These are phyloP conservation scores for Hemisphaericaspora nanyangensis DNA, from an alignment of 805 yeast genomes.

Conservation along the genomic window DNA sequence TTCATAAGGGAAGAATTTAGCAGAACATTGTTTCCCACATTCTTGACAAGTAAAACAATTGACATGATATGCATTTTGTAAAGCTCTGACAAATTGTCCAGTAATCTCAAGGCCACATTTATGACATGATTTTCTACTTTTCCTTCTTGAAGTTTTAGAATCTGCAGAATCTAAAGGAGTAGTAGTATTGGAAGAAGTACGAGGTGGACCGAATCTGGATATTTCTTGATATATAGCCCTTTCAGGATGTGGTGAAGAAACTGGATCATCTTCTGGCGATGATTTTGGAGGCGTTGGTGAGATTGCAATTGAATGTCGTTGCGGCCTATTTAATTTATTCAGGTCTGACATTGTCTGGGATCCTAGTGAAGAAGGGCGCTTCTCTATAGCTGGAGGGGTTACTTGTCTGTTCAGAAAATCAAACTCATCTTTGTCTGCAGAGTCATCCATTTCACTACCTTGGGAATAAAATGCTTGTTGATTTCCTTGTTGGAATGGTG, in stretches of 20 bases:
- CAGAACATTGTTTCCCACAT: slow-evolving; percentile 76
- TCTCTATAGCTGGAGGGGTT: background rate
- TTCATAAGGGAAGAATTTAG: slow-evolving; percentile 85
- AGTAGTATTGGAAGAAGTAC: background rate
- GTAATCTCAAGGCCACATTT: slow-evolving; percentile 37
- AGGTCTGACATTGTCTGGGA: background rate
- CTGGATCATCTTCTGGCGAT: background rate
- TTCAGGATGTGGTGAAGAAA: background rate
- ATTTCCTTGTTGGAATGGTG: slow-evolving; percentile 19
- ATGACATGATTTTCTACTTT: slow-evolving; percentile 26
- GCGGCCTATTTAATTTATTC: slow-evolving; percentile 8
- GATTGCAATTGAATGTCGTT: slow-evolving; percentile 28
- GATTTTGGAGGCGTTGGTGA: slow-evolving; percentile 14
- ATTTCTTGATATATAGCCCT: too few relatives aligned
- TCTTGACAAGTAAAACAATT: slow-evolving; percentile 85
- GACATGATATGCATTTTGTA: slow-evolving; percentile 75
- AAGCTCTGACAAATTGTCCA: slow-evolving; percentile 82
- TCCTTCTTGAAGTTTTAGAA: slow-evolving; percentile 4
- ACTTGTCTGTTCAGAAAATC: background rate
- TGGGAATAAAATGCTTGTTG: too few relatives aligned
- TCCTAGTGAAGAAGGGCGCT: too few relatives aligned
- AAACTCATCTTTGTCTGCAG: slow-evolving; percentile 1
- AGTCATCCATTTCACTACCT: too few relatives aligned
- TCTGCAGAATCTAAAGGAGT: background rate
- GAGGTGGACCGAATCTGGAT: background rate